Conservation (phyloP, 768 basidiomycete genomes). For the Artomyces pyxidatus region DNA sequence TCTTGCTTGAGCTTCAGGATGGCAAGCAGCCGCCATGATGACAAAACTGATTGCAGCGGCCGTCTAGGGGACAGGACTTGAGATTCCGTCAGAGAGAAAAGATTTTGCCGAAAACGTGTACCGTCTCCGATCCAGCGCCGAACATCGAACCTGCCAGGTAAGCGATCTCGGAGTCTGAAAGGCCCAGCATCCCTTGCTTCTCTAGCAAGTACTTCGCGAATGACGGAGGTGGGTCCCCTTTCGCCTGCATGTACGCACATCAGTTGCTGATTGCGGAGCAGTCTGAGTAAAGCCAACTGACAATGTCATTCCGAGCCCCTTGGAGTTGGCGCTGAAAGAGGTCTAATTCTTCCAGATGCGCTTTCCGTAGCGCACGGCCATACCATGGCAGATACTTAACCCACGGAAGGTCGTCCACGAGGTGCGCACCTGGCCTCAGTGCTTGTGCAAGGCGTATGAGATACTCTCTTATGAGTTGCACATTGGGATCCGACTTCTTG, state of each 20-base stretch:
- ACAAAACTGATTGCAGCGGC: slow-evolving; percentile 21
- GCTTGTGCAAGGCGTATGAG: slow-evolving; percentile 28
- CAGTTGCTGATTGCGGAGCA: too few species aligned
- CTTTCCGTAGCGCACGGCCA: slow-evolving; percentile 44
- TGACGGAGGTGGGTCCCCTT: slow-evolving; percentile 21
- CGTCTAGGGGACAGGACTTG: slow-evolving; percentile 17
- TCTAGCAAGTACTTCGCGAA: slow-evolving; percentile 32
- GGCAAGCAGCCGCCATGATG: slow-evolving; percentile 30
- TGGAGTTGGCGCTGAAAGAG: slow-evolving; percentile 26
- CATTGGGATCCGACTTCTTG: slow-evolving; percentile 28
- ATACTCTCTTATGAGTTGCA: slow-evolving; percentile 26
- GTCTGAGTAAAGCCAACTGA: slow-evolving; percentile 2
- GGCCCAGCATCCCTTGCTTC: slow-evolving; percentile 23
- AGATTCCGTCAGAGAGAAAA: background rate
- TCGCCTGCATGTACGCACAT: too few species aligned
- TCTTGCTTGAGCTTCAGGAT: slow-evolving; percentile 25
- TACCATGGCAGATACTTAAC: slow-evolving; percentile 47
- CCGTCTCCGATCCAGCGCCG: slow-evolving; percentile 34
- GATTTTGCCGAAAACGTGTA: slow-evolving; percentile 12
- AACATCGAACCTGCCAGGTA: slow-evolving; percentile 37
- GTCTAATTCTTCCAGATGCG: slow-evolving; percentile 36
- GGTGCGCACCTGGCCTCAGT: slow-evolving; percentile 28
- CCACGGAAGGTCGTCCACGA: slow-evolving; percentile 30
- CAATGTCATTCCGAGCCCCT: slow-evolving; percentile 23
- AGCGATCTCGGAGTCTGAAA: slow-evolving; percentile 28